phyloP scores from a whole-genome alignment of 2,329 filamentous ascomycete species.

The Microcyclospora pomicola region DNA sequence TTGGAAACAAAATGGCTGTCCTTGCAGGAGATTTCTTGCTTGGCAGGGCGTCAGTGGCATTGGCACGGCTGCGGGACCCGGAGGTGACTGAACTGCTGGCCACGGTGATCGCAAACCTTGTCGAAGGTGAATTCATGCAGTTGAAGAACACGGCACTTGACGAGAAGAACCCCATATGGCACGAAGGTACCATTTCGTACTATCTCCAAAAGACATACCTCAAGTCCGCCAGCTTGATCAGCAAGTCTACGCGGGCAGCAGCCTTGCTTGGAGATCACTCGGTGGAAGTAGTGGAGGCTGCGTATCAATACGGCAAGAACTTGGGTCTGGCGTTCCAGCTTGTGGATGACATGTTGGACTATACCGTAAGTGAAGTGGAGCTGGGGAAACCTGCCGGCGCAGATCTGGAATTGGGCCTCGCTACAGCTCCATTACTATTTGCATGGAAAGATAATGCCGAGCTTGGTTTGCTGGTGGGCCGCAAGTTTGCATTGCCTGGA shows the following conservation, averaged over 20 bases:
- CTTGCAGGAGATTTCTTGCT: conserved; percentile 93
- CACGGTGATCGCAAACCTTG: conserved; percentile 92
- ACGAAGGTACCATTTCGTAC: conserved; percentile 77
- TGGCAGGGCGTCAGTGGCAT: conserved; percentile 80
- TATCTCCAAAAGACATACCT: conserved; percentile 98
- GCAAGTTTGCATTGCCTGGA: conserved; percentile 73
- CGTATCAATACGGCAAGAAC: conserved; percentile 87
- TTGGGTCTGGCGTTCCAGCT: conserved; percentile 90
- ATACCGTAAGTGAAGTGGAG: conserved; percentile 71
- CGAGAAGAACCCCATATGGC: conserved; percentile 71
- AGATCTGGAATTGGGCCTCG: conserved; percentile 82
- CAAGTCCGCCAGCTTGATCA: conserved; percentile 90
- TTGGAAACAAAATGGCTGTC: conserved; percentile 99
- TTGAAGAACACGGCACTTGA: conserved; percentile 88
- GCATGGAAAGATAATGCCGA: conserved; percentile 74
- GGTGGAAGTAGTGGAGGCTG: conserved; percentile 69
- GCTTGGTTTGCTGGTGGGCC: conserved; percentile 74
- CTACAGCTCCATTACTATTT: conserved; percentile 86
- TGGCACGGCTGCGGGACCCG: conserved; percentile 78
- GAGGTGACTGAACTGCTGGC: conserved; percentile 91
- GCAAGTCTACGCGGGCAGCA: conserved; percentile 84
- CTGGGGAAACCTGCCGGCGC: conserved; percentile 91
- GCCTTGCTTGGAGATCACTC: conserved; percentile 72
- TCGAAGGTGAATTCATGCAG: conserved; percentile 99
- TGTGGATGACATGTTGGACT: conserved; percentile 96